Evolutionary conservation across 345 rosid species (phyloP), one percentile per base, ranked within the genome.

Genomic region (Fremontodendron californicum): DNA sequence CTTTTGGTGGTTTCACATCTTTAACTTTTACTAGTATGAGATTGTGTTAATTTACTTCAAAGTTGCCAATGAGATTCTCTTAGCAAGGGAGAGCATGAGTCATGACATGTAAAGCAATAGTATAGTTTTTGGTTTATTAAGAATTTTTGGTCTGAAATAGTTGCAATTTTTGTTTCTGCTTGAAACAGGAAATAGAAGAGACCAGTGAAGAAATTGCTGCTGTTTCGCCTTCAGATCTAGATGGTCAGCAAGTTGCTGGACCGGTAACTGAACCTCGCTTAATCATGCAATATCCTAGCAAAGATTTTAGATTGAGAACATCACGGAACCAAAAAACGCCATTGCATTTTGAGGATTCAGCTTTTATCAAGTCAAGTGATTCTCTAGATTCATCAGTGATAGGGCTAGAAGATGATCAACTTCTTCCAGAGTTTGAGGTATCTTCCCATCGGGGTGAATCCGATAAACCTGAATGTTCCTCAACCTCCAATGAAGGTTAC

Each of bases 161-260:
- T 71, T 58, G 55, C 57, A 16, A 18, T 69, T 6, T 5, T 15
- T 43, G 52, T 6, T 45, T 51, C 75, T 65, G 37, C 64, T 67
- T 70, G 74, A 66, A 82, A 72, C 84, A 89, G 94, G 94, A 89
- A 77, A 83, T 68, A 68, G 87, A 85, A 77, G 92, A 84, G 66
- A 78, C 21, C 55, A 46, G 78, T 60, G 87, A 82, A 80, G 78
- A 49, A 73, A 61, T 72, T 49, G 61, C 77, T 35, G 52, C 77
- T 37, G 76, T 63, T 79, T 73, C 79, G 74, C 82, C 80, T 9
- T 74, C 79, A 72, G 82, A 78, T n/a, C 71, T 74, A 6, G 81
- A 77, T 51, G 63, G 57, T 49, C 68, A 29, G 68, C 62, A 79
- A 55, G 42, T 43, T 46, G 5, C 54, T 77, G 61, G 12, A 11